Percentiles rank a stretch among this genome's conserved stretches.
Evolutionary conservation across 1,284 basidiomycete species (phyloP).

Genomic region (Kalmanozyma brasiliensis): DNA sequence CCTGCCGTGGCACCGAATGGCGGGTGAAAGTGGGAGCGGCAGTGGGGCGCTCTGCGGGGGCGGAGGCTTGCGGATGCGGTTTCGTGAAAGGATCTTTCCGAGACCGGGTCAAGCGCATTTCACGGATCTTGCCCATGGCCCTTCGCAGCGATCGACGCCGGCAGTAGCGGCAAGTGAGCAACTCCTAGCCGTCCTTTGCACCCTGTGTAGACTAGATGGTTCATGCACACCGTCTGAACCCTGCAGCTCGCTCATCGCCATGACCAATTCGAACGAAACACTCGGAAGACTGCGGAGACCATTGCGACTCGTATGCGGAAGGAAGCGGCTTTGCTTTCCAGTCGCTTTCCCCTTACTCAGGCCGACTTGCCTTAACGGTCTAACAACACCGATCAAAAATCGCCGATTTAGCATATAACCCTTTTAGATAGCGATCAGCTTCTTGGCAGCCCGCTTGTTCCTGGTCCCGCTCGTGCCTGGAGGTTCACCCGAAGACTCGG

Average conservation of each 20-base stretch:
- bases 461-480: not conserved
- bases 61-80: constrained; percentile 9
- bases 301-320: constrained; percentile 4
- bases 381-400: constrained; percentile 8
- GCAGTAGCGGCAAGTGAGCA: constrained; percentile 4
- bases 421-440: not conserved
- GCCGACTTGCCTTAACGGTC: not conserved
- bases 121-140: constrained; percentile 12
- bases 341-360: not conserved
- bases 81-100: constrained; percentile 27
- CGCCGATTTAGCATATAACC: constrained; percentile 1
- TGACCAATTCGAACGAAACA: not conserved
- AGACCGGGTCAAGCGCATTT: constrained; percentile 10
- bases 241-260: not conserved
- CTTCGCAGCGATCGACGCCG: constrained; percentile 13
- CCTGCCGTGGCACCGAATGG: not conserved
- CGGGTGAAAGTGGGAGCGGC: constrained; percentile 17
- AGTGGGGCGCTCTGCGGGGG: not conserved
- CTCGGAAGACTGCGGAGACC: constrained; percentile 20
- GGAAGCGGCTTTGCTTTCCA: constrained; percentile 23
- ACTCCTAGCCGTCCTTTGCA: constrained; percentile 3
- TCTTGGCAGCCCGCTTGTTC: not conserved
- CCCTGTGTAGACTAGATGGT: constrained; percentile 15
- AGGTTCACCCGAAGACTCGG: too few relatives aligned
- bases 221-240: not conserved